Percentiles rank a stretch among this genome's conserved stretches.
Evolutionary conservation across 768 basidiomycete genomes (phyloP).

Genomic region (Epithele typhae): DNA sequence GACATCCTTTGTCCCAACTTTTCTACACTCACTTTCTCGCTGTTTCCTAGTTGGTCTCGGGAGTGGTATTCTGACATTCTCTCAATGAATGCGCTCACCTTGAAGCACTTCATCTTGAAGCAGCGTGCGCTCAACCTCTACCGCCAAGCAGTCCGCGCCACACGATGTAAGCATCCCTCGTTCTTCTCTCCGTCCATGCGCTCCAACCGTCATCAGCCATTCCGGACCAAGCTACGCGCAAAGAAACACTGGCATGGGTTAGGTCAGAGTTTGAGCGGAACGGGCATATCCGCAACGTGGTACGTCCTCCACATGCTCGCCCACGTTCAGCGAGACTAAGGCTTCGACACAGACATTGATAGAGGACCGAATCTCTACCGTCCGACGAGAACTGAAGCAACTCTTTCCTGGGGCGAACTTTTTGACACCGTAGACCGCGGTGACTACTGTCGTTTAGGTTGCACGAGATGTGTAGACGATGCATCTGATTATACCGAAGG

Average conservation of each 20-base stretch:
- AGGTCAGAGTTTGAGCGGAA: slow-evolving; percentile 68
- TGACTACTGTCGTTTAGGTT: too few relatives aligned
- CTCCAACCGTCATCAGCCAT: slow-evolving; percentile 43
- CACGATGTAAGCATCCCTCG: slow-evolving; percentile 44
- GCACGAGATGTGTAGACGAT: too few relatives aligned
- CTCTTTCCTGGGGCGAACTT: slow-evolving; percentile 40
- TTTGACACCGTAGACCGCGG: slow-evolving; percentile 1
- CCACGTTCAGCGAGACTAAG: slow-evolving; percentile 3
- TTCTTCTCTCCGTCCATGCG: not conserved
- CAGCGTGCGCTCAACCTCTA: slow-evolving; percentile 60
- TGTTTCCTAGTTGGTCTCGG: too few relatives aligned
- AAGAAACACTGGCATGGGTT: slow-evolving; percentile 70
- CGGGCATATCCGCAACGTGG: slow-evolving; percentile 51
- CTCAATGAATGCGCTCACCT: slow-evolving; percentile 29
- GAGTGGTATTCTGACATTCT: too few relatives aligned
- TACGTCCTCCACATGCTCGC: slow-evolving; percentile 28
- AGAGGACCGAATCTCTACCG: slow-evolving; percentile 53
- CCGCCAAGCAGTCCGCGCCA: slow-evolving; percentile 63
- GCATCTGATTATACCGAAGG: too few relatives aligned
- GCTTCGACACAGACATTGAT: slow-evolving; percentile 42
- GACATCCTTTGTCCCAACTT: too few relatives aligned
- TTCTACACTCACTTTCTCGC: too few relatives aligned
- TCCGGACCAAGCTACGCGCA: slow-evolving; percentile 52
- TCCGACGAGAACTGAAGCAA: slow-evolving; percentile 56
- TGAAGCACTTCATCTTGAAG: slow-evolving; percentile 74